Percentiles rank a stretch among this genome's conserved stretches.
Conservation (phyloP, 1,284 basidiomycete species). For the Coniferiporia weirii region DNA sequence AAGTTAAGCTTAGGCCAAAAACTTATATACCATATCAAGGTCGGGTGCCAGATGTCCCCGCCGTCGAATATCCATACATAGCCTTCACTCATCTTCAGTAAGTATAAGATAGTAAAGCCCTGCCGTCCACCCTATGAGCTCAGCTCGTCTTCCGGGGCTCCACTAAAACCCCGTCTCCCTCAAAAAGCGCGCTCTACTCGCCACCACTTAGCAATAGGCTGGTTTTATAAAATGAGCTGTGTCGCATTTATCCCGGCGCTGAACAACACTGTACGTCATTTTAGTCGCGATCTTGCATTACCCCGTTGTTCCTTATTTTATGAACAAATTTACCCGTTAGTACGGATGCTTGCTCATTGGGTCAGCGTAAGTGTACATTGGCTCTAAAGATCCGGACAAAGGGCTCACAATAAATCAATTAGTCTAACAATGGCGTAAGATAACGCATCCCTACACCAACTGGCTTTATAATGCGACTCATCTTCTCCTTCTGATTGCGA, state of each 20-base stretch:
- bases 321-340: neutral
- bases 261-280: neutral
- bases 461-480: neutral
- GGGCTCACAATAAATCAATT: neutral
- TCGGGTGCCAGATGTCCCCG: too few relatives aligned
- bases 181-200: too few relatives aligned
- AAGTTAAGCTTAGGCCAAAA: too few relatives aligned
- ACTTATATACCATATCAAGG: too few relatives aligned
- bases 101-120: too few relatives aligned
- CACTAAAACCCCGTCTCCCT: too few relatives aligned
- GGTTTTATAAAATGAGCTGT: too few relatives aligned
- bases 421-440: neutral
- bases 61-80: too few relatives aligned
- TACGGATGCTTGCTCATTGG: constrained; percentile 1
- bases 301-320: neutral
- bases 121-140: too few relatives aligned
- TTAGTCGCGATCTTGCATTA: neutral
- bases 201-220: too few relatives aligned
- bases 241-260: neutral
- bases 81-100: too few relatives aligned
- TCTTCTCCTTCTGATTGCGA: neutral
- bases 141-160: too few relatives aligned
- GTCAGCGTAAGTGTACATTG: neutral
- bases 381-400: neutral
- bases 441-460: neutral